Evolutionary conservation across 2,329 filamentous ascomycete species (phyloP).

Genomic region (Orbilia oligospora): DNA sequence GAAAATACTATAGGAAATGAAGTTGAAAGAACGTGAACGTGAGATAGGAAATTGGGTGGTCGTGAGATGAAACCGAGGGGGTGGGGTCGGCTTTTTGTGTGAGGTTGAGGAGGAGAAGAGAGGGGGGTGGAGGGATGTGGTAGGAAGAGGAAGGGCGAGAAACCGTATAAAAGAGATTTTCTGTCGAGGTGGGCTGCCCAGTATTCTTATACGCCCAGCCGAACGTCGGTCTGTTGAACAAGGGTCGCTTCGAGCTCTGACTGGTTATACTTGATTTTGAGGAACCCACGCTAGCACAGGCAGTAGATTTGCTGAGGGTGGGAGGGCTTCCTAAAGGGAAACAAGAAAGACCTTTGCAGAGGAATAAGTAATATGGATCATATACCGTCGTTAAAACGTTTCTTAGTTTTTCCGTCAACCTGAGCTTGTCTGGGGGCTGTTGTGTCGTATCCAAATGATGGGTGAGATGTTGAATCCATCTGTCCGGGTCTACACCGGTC

Average conservation of each 20-base stretch:
- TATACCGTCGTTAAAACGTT: slow-evolving; percentile 60
- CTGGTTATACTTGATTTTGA: slow-evolving; percentile 55
- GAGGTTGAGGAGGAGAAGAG: slow-evolving; percentile 65
- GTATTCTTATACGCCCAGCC: slow-evolving; percentile 59
- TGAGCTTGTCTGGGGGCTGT: slow-evolving; percentile 25
- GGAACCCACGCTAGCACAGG: slow-evolving; percentile 56
- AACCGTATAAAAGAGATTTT: slow-evolving; percentile 71
- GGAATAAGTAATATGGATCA: slow-evolving; percentile 60
- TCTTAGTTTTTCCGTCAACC: slow-evolving; percentile 54
- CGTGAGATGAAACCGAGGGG: slow-evolving; percentile 72
- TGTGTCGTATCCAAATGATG: slow-evolving; percentile 52
- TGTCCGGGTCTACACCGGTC: slow-evolving; percentile 50
- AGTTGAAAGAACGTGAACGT: slow-evolving; percentile 62
- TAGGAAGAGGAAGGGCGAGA: slow-evolving; percentile 69
- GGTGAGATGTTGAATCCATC: slow-evolving; percentile 54
- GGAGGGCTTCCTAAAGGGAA: slow-evolving; percentile 58
- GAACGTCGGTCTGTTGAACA: slow-evolving; percentile 57
- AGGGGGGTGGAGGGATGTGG: slow-evolving; percentile 73
- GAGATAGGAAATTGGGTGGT: slow-evolving; percentile 68
- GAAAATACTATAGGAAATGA: slow-evolving; percentile 66
- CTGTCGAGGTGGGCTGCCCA: slow-evolving; percentile 59
- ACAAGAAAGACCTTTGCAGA: slow-evolving; percentile 59
- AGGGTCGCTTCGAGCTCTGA: slow-evolving; percentile 60
- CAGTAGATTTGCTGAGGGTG: slow-evolving; percentile 51
- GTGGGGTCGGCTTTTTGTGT: slow-evolving; percentile 76